phyloP scores from a whole-genome alignment of 371 early-diverging fungal genomes.

The Mortierella sp. region DNA sequence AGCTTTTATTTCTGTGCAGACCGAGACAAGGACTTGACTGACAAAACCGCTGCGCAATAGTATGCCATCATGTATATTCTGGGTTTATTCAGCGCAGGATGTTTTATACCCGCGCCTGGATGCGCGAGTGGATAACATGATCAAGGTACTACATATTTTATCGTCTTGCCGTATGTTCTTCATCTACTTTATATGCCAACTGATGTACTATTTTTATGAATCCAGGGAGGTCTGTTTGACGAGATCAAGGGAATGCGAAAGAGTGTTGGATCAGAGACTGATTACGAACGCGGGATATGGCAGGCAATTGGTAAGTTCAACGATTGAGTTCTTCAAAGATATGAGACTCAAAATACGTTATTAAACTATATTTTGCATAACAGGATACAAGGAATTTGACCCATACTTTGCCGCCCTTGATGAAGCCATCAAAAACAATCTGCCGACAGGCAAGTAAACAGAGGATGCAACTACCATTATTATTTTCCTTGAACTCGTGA shows the following conservation, averaged over 20 bases:
- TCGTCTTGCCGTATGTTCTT: neutral
- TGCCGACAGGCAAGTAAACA: slow-evolving; percentile 37
- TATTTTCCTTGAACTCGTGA: neutral
- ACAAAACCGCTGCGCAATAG: slow-evolving; percentile 20
- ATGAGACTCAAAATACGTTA: neutral
- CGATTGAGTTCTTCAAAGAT: neutral
- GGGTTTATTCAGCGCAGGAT: slow-evolving; percentile 84
- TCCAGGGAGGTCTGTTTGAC: slow-evolving; percentile 81
- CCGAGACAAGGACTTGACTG: neutral
- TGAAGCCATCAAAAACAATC: slow-evolving; percentile 20
- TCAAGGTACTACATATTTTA: slow-evolving; percentile 57
- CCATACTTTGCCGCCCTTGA: slow-evolving; percentile 73
- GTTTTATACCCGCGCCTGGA: slow-evolving; percentile 83
- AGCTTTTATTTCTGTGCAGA: neutral
- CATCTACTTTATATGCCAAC: neutral
- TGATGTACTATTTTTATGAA: neutral
- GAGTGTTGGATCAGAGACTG: slow-evolving; percentile 63
- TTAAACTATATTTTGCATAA: neutral
- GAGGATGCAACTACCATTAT: no score
- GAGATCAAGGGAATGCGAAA: slow-evolving; percentile 82
- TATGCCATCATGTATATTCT: slow-evolving; percentile 82
- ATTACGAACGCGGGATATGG: slow-evolving; percentile 85
- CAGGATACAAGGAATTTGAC: slow-evolving; percentile 89
- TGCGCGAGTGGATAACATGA: slow-evolving; percentile 89
- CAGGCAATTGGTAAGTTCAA: slow-evolving; percentile 80